Evolutionary conservation across 176 grass and related monocot genomes (phyloP).

Genomic region (Chrysopogon serrulatus): DNA sequence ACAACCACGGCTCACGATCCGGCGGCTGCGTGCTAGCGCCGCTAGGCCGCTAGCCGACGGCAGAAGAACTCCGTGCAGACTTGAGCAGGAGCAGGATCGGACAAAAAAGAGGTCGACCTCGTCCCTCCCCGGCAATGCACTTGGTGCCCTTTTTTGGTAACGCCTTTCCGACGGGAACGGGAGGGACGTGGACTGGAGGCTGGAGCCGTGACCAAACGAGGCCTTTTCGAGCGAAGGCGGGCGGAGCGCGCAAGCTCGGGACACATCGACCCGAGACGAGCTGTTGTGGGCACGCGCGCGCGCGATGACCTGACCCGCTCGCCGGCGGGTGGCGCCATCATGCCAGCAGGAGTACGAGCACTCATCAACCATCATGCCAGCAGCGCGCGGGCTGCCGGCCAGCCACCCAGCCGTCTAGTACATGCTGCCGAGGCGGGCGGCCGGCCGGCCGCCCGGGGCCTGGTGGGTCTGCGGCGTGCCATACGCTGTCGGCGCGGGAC

Average conservation of each 20-base stretch:
- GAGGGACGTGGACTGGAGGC: not conserved
- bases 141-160: not conserved
- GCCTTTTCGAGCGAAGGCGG: not conserved
- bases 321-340: slow-evolving; percentile 31
- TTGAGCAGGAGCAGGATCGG: not conserved
- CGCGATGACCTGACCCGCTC: slow-evolving; percentile 23
- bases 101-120: not conserved
- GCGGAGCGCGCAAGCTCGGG: not conserved
- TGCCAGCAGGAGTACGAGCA: slow-evolving; percentile 6
- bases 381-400: not conserved
- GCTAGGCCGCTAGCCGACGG: not conserved
- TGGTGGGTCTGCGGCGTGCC: slow-evolving; percentile 29
- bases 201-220: not conserved
- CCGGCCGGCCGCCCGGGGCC: not conserved
- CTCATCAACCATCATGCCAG: slow-evolving; percentile 28
- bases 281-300: slow-evolving; percentile 20
- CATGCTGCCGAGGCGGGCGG: not conserved
- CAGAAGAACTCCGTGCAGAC: not conserved
- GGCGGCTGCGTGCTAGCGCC: not conserved
- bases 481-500: slow-evolving; percentile 27
- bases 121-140: no score
- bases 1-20: not conserved
- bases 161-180: not conserved
- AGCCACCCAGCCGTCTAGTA: not conserved
- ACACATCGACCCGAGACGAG: not conserved